Evolutionary conservation across 2,329 filamentous ascomycete species (phyloP).

Genomic region (Pseudopyricularia javanii): DNA sequence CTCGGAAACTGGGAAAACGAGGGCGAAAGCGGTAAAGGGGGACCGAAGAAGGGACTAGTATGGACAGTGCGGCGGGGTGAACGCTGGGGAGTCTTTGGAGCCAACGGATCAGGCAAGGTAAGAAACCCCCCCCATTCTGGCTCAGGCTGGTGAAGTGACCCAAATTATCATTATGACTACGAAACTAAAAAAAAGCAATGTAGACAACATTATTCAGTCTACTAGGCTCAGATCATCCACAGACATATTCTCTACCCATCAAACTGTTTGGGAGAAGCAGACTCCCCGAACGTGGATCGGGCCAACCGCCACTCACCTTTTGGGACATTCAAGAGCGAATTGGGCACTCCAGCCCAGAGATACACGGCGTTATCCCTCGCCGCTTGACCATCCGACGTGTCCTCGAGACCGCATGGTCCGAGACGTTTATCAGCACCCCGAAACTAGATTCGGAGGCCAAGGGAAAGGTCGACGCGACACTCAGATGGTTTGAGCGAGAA

Average conservation of each 20-base stretch:
- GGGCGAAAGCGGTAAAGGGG: constrained; percentile 5
- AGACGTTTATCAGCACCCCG: constrained; percentile 68
- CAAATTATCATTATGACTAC: neutral
- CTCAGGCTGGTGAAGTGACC: neutral
- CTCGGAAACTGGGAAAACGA: constrained; percentile 69
- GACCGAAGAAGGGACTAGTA: constrained; percentile 47
- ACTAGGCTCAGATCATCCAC: constrained; percentile 90
- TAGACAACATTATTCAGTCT: constrained; percentile 78
- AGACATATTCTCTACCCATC: constrained; percentile 82
- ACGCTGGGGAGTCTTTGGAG: constrained; percentile 84
- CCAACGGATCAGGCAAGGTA: constrained; percentile 80
- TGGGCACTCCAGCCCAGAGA: constrained; percentile 86
- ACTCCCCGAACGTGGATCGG: constrained; percentile 58
- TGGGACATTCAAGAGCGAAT: constrained; percentile 87
- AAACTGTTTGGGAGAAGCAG: constrained; percentile 74
- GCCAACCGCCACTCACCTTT: constrained; percentile 63
- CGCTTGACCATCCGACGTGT: constrained; percentile 60
- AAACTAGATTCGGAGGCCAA: constrained; percentile 44
- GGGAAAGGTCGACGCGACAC: constrained; percentile 51
- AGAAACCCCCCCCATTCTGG: neutral
- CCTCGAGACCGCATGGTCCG: constrained; percentile 79
- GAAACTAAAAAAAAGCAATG: neutral
- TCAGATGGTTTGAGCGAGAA: constrained; percentile 69
- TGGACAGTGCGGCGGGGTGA: constrained; percentile 79
- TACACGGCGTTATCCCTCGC: constrained; percentile 85